Conservation (phyloP, 2,329 filamentous ascomycete genomes). For the Fonsecaea monophora region DNA sequence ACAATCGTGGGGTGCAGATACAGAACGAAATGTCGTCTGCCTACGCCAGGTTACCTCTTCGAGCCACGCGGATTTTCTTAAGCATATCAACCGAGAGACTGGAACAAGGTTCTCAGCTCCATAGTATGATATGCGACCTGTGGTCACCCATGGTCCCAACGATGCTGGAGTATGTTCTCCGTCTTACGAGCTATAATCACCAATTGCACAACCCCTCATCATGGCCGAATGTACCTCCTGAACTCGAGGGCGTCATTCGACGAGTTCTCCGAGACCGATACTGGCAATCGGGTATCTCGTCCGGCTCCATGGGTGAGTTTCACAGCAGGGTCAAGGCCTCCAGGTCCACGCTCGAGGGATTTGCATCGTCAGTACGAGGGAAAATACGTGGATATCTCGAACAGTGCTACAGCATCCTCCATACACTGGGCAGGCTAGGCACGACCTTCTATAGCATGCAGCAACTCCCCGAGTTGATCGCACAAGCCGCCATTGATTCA, state of each 20-base stretch:
- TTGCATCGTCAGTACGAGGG: conserved; percentile 90
- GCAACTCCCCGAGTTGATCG: conserved; percentile 81
- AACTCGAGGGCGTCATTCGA: conserved; percentile 78
- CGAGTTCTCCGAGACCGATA: conserved; percentile 92
- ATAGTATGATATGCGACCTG: conserved; percentile 76
- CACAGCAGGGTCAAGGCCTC: conserved; percentile 90
- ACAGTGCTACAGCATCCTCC: conserved; percentile 91
- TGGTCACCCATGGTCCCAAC: conserved; percentile 83
- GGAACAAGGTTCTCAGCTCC: conserved; percentile 73
- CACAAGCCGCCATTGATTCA: conserved; percentile 82
- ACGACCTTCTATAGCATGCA: conserved; percentile 88
- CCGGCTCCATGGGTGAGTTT: conserved; percentile 94
- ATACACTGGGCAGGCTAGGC: conserved; percentile 87
- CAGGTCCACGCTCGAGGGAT: conserved; percentile 86
- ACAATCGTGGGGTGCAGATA: conserved; percentile 77
- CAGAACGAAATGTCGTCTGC: conserved; percentile 80
- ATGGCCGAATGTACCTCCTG: conserved; percentile 77
- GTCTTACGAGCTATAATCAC: conserved; percentile 86
- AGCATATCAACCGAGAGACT: conserved; percentile 90
- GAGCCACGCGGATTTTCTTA: conserved; percentile 89
- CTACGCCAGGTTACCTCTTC: conserved; percentile 72
- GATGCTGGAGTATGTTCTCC: conserved; percentile 84
- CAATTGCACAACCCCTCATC: conserved; percentile 86
- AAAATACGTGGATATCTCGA: conserved; percentile 89
- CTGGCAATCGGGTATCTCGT: conserved; percentile 97